Evolutionary conservation across 345 rosid genomes (phyloP), one percentile per base, ranked within the genome.

Genomic region (Camelina sativa): DNA sequence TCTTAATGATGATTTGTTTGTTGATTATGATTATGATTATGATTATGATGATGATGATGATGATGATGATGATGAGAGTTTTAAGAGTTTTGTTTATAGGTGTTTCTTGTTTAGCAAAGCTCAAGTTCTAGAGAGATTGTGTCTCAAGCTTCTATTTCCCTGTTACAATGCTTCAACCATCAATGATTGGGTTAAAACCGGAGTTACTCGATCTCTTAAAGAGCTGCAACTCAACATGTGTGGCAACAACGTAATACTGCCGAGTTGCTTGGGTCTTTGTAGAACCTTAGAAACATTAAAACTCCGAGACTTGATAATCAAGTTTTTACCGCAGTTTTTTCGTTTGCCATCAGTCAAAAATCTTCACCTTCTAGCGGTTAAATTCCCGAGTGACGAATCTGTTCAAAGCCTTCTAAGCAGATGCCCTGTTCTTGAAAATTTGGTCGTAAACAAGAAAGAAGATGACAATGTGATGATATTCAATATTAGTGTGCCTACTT

Each of bases 291-390:
- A 15, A 44, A 15, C 16, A 44, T 44, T 44, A 6, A 13, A 4
- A 15, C 17, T 44, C 50, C 7, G 7, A 5, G 19, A 15, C 7
- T 6, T 44, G 8, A 15, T 0, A 5, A 2, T 44, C 50, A 6
- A 44, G 17, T 7, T 5, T 13, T 6, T n/a, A 15, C 50, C 17
- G 8, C 17, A 0, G 1, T 5, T 2, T 6, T 44, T 44, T n/a
- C 8, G 50, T 44, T 44, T 44, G 50, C 17, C 56, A 52, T 70
- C 55, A 2, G 65, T 69, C 19, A 69, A 69, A 58, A 43, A 32
- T 17, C 17, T 69, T 13, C 64, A 57, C 55, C 55, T 69, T 57
- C 7, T 30, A 7, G 30, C 52, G 41, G 55, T 57, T 17, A 17
- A 28, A 11, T 69, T 55, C 32, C 30, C 13, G 15, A 5, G 34